Evolutionary conservation across 768 basidiomycete species (phyloP).

Genomic region (Calocera viscosa): DNA sequence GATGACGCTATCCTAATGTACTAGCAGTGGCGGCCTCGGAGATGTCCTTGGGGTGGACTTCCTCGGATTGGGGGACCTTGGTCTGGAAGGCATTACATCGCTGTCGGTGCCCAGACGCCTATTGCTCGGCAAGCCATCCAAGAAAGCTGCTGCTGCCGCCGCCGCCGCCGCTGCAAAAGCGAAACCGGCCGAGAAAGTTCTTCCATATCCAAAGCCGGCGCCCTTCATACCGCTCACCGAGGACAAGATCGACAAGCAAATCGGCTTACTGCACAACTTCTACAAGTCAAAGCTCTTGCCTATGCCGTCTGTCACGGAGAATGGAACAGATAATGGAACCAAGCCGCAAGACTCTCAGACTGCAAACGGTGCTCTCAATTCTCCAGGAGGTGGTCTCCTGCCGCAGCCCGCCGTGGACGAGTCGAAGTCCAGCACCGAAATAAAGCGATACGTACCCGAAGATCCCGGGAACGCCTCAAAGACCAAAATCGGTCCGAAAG

Average conservation of each 20-base stretch:
- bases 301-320: background rate
- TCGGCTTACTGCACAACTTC: conserved; percentile 70
- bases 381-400: background rate
- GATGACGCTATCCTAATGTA: conserved; percentile 5
- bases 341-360: background rate
- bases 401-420: background rate
- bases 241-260: conserved; percentile 58
- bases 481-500: conserved; percentile 1
- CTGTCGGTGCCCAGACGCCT: conserved; percentile 68
- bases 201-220: conserved; percentile 75
- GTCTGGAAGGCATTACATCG: conserved; percentile 72
- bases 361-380: background rate
- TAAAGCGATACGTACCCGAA: conserved; percentile 2
- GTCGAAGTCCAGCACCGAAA: background rate
- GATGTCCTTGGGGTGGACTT: conserved; percentile 86
- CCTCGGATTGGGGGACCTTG: conserved; percentile 74
- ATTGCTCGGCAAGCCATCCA: conserved; percentile 49
- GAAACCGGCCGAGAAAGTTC: conserved; percentile 42
- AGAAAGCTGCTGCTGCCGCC: conserved; percentile 28
- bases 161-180: conserved; percentile 41
- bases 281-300: conserved; percentile 34
- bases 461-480: background rate
- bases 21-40: conserved; percentile 65
- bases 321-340: background rate
- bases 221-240: conserved; percentile 62